Percentiles rank a stretch among this genome's conserved stretches.
These are phyloP conservation scores for Madurella mycetomatis DNA, from an alignment of 2,329 filamentous ascomycete species.

Conservation along the genomic window DNA sequence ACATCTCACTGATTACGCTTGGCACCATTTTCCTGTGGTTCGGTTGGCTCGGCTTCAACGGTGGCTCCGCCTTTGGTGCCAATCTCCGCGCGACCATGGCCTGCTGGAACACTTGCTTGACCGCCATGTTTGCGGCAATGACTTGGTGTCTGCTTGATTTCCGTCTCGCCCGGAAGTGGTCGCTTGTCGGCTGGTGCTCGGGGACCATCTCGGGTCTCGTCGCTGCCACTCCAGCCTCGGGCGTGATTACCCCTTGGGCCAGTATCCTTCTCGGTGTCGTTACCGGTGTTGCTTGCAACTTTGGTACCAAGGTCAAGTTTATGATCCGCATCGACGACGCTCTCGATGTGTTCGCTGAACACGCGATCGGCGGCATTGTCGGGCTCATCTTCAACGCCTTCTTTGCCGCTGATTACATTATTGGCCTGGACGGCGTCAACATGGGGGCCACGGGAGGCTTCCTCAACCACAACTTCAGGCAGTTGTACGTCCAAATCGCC, in stretches of 20 bases:
- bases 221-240: conserved; percentile 64
- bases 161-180: conserved; percentile 92
- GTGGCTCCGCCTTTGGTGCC: conserved; percentile 87
- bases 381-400: conserved; percentile 69
- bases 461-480: conserved; percentile 68
- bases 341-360: conserved; percentile 68
- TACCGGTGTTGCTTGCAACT: conserved; percentile 64
- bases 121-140: conserved; percentile 85
- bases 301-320: conserved; percentile 62
- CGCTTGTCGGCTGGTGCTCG: conserved; percentile 69
- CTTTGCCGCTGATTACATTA: conserved; percentile 65
- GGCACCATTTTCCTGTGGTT: conserved; percentile 97
- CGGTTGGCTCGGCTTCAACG: conserved; percentile 98
- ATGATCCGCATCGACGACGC: conserved; percentile 64
- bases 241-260: conserved; percentile 64
- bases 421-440: conserved; percentile 74
- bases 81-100: conserved; percentile 94
- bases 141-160: conserved; percentile 96
- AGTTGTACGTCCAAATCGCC: conserved; percentile 75
- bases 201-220: conserved; percentile 68
- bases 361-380: conserved; percentile 65
- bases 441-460: conserved; percentile 63
- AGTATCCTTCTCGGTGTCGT: conserved; percentile 62
- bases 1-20: conserved; percentile 93
- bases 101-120: conserved; percentile 96